These are phyloP conservation scores for Fusarium albosuccineum DNA, from an alignment of 2,329 filamentous ascomycete species.

Conservation along the genomic window DNA sequence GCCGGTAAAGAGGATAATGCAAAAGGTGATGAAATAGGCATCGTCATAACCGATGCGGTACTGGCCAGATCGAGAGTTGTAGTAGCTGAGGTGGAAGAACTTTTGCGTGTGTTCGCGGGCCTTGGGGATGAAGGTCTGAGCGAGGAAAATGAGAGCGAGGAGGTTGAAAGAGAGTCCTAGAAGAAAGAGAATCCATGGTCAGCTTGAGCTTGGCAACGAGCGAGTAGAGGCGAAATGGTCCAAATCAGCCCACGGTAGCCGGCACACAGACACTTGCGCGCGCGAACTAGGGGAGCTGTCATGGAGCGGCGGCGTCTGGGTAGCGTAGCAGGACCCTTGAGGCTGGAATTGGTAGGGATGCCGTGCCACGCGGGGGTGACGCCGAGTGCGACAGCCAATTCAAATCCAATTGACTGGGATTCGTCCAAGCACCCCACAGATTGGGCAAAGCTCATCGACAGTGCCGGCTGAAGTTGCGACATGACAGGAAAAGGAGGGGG, in stretches of 20 bases:
- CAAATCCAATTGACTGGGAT: slow-evolving; percentile 27
- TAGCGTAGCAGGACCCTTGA: slow-evolving; percentile 30
- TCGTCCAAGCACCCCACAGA: slow-evolving; percentile 19
- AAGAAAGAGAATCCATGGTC: slow-evolving; percentile 27
- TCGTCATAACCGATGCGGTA: slow-evolving; percentile 88
- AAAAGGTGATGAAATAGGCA: slow-evolving; percentile 81
- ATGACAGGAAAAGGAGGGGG: slow-evolving; percentile 20
- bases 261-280: slow-evolving; percentile 18
- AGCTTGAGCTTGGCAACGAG: slow-evolving; percentile 36
- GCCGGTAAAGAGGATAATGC: slow-evolving; percentile 87
- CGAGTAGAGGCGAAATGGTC: slow-evolving; percentile 5
- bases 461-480: slow-evolving; percentile 1
- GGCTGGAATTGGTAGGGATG: slow-evolving; percentile 29
- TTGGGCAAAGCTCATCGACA: slow-evolving; percentile 3
- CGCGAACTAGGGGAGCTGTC: slow-evolving; percentile 20
- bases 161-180: slow-evolving; percentile 86
- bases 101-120: slow-evolving; percentile 84
- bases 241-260: slow-evolving; percentile 13
- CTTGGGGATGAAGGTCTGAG: slow-evolving; percentile 85
- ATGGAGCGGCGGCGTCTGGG: slow-evolving; percentile 30
- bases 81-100: slow-evolving; percentile 90
- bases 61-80: slow-evolving; percentile 73
- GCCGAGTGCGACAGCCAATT: slow-evolving; percentile 31
- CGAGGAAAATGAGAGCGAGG: slow-evolving; percentile 83
- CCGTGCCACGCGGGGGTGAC: slow-evolving; percentile 43